A percentile compares a stretch with the other conserved stretches of the same genome.
These are phyloP conservation scores for Linnemannia hyalina DNA, from an alignment of 192 early-diverging fungal genomes.

Conservation along the genomic window DNA sequence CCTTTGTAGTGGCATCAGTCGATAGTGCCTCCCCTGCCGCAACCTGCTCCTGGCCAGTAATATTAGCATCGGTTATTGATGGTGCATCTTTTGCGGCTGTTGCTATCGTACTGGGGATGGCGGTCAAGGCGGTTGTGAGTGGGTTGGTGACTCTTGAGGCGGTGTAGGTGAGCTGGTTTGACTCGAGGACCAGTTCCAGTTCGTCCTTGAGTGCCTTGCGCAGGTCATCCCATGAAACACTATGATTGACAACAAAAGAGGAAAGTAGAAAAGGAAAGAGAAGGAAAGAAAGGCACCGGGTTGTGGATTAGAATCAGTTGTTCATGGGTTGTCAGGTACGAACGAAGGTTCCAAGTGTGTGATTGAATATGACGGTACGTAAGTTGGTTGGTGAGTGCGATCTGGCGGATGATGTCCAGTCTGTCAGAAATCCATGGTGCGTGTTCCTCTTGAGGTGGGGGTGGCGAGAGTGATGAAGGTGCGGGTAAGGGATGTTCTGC, in stretches of 20 bases:
- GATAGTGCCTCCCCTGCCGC: neutral
- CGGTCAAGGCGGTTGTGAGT: slow-evolving; percentile 29
- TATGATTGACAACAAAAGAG: neutral
- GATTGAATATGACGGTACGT: slow-evolving; percentile 6
- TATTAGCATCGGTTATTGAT: no score
- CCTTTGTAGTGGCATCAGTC: neutral
- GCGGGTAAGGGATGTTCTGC: neutral
- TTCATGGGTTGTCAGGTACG: neutral
- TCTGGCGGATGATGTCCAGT: slow-evolving; percentile 21
- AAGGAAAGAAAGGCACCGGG: neutral
- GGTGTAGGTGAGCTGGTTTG: slow-evolving; percentile 29
- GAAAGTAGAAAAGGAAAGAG: neutral
- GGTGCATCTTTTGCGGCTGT: neutral
- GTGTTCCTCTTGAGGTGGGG: neutral
- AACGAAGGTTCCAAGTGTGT: neutral
- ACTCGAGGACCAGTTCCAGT: slow-evolving; percentile 31
- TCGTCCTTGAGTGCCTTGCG: slow-evolving; percentile 16
- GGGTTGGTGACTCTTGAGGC: slow-evolving; percentile 42
- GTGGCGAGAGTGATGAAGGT: neutral
- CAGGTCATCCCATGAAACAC: slow-evolving; percentile 40
- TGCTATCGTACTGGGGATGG: neutral
- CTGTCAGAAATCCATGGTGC: neutral
- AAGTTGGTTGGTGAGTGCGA: slow-evolving; percentile 38
- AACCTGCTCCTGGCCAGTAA: neutral
- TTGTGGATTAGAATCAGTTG: neutral